Evolutionary conservation across 1,284 basidiomycete species (phyloP).

Genomic region (Pisolithus thermaeus): DNA sequence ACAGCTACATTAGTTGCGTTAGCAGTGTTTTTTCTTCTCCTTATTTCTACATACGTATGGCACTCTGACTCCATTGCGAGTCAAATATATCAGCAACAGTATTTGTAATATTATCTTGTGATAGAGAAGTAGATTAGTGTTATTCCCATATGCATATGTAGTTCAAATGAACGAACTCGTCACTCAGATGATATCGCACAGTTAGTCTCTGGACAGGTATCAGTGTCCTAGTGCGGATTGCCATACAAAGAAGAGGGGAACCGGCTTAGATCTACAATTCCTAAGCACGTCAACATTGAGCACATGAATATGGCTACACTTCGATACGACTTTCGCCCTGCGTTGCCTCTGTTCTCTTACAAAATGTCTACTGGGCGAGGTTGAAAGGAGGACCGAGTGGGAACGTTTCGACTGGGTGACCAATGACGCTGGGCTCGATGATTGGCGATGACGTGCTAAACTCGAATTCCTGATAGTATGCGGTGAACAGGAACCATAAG

Average conservation of each 20-base stretch:
- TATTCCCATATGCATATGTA: too few relatives aligned
- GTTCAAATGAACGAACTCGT: too few relatives aligned
- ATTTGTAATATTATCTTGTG: too few relatives aligned
- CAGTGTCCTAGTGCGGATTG: too few relatives aligned
- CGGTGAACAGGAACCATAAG: conserved; percentile 4
- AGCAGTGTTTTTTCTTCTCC: neutral
- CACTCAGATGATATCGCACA: too few relatives aligned
- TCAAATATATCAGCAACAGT: neutral
- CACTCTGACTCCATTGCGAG: neutral
- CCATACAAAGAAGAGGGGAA: too few relatives aligned
- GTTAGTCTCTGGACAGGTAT: too few relatives aligned
- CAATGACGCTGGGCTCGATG: conserved; percentile 14
- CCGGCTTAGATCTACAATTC: neutral
- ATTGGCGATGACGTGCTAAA: conserved; percentile 25
- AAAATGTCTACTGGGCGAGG: conserved; percentile 14
- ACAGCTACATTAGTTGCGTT: conserved; percentile 1
- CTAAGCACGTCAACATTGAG: neutral
- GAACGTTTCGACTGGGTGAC: conserved; percentile 17
- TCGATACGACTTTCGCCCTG: neutral
- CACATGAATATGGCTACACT: neutral
- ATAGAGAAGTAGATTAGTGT: too few relatives aligned
- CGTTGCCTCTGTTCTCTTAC: neutral
- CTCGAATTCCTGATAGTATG: conserved; percentile 28
- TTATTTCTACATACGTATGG: neutral
- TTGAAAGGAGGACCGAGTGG: conserved; percentile 28